Base-by-base conservation (phyloP, 148 eudicot genomes). In the Dianthus caryophyllus region DNA sequence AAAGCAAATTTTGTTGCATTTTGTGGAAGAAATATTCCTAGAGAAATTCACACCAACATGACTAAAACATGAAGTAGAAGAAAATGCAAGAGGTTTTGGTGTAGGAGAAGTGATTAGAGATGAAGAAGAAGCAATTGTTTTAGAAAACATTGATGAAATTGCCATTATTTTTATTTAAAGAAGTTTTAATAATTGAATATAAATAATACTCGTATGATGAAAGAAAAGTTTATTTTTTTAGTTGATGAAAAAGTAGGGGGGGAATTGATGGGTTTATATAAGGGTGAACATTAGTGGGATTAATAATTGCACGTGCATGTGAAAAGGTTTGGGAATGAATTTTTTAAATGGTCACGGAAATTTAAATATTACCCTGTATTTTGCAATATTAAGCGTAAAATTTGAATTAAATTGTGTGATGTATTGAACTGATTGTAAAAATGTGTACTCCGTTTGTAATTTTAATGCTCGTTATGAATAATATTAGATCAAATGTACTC, bases 71-170 rank as follows among this genome's bases (percentile, higher is more conserved):
- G 53, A 16, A 17, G 52, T 21, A 21, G 70, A 31, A 65, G 65
- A 55, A 11, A 64, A 64, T 63, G 75, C 68, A 43, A 71, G 41
- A 54, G 75, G 41, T 54, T 64, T 71, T 18, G 52, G 11, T 9
- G 13, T 38, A 20, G 16, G 67, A n/a, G 24, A 38, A 6, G n/a
- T 50, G 24, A 50, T 44, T 7, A 64, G 10, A 21, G 73, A 61
- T 12, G 68, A 62, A 51, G 68, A 50, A 38, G 52, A 38, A n/a
- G n/a, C n/a, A 20, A 54, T 44, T 29, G 75, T 43, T 58, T 72
- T 72, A 1, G 64, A 72, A 18, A 72, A 29, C 25, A 64, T 53
- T 16, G 75, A 72, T 64, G 69, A 72, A 54, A 44, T 22, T 30
- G 67, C 33, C 26, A 20, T 43, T n/a, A 30, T 17, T 11, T 9